Conservation (phyloP, 495 filamentous ascomycete genomes). For the Oidiodendron maius region DNA sequence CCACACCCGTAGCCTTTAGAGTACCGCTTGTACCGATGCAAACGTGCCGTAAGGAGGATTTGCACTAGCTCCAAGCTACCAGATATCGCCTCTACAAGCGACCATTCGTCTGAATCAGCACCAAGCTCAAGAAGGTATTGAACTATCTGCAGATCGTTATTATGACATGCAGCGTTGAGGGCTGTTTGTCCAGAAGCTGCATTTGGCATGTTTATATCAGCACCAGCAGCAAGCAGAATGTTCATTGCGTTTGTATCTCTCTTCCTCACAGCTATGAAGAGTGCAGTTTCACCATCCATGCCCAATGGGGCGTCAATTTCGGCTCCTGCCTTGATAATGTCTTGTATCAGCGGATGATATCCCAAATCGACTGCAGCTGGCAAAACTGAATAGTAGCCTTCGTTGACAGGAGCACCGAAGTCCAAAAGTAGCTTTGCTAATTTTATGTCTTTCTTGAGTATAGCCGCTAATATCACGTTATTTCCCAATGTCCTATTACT, state of each 20-base stretch:
- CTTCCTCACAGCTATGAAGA: slow-evolving; percentile 4
- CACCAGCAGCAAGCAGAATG: slow-evolving; percentile 4
- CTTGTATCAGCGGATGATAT: slow-evolving; percentile 7
- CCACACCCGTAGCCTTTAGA: slow-evolving; percentile 3
- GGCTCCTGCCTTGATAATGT: slow-evolving; percentile 8
- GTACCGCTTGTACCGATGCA: slow-evolving; percentile 5
- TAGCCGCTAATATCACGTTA: slow-evolving; percentile 2
- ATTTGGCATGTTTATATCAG: slow-evolving; percentile 6
- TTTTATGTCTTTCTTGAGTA: slow-evolving; percentile 3
- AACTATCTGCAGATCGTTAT: slow-evolving; percentile 5
- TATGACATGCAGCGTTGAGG: slow-evolving; percentile 1
- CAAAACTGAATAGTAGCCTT: slow-evolving; percentile 3
- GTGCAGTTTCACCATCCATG: slow-evolving; percentile 11
- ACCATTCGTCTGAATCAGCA: slow-evolving; percentile 7
- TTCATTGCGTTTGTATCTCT: slow-evolving; percentile 3
- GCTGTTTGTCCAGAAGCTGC: slow-evolving; percentile 7
- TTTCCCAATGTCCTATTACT: neutral
- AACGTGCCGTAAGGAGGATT: slow-evolving; percentile 7
- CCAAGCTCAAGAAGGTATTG: slow-evolving; percentile 8
- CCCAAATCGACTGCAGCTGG: slow-evolving; percentile 9
- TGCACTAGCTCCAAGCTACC: slow-evolving; percentile 7
- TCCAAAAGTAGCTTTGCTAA: slow-evolving; percentile 4
- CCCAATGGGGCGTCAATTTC: neutral
- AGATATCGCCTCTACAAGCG: slow-evolving; percentile 3
- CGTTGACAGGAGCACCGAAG: slow-evolving; percentile 9